phyloP scores from a whole-genome alignment of 1,139 yeast genomes.

The Sugiyamaella castrensis region DNA sequence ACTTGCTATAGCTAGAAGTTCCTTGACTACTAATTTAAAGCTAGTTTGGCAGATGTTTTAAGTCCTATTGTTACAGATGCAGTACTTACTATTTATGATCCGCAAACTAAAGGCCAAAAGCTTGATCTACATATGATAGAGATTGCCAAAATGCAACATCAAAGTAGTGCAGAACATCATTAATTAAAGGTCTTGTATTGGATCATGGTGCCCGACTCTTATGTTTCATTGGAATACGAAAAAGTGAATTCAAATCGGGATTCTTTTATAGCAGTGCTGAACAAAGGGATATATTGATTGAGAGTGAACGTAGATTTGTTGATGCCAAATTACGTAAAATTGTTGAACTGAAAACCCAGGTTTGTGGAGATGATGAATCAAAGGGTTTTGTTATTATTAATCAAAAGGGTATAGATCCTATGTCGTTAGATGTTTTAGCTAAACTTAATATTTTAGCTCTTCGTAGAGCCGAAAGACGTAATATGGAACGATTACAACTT shows the following conservation, averaged over 20 bases:
- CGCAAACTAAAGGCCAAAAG: conserved; percentile 45
- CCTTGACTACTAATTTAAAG: conserved; percentile 82
- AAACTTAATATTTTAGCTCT: conserved; percentile 90
- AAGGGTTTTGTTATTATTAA: conserved; percentile 91
- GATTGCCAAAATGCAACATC: conserved; percentile 97
- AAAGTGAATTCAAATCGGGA: conserved; percentile 96
- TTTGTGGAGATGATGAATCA: conserved; percentile 71
- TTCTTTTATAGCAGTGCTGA: conserved; percentile 94
- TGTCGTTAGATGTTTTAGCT: conserved; percentile 92
- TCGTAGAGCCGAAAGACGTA: conserved; percentile 97
- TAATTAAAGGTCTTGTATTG: conserved; percentile 84
- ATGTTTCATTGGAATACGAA: conserved; percentile 94
- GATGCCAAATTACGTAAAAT: conserved; percentile 91
- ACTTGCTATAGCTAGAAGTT: conserved; percentile 86
- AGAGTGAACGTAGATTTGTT: conserved; percentile 89
- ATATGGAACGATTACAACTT: conserved; percentile 96
- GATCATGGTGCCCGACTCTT: conserved; percentile 96
- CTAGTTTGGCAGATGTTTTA: conserved; percentile 71
- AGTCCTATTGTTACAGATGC: conserved; percentile 97
- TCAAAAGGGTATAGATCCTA: conserved; percentile 98
- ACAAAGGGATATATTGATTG: conserved; percentile 92
- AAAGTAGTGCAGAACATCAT: conserved; percentile 79
- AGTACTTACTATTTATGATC: conserved; percentile 67
- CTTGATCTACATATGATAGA: conserved; percentile 97
- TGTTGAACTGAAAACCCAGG: conserved; percentile 87